Evolutionary conservation across 2,329 filamentous ascomycete species (phyloP).

Genomic region (Ascochyta clinopodiicola): DNA sequence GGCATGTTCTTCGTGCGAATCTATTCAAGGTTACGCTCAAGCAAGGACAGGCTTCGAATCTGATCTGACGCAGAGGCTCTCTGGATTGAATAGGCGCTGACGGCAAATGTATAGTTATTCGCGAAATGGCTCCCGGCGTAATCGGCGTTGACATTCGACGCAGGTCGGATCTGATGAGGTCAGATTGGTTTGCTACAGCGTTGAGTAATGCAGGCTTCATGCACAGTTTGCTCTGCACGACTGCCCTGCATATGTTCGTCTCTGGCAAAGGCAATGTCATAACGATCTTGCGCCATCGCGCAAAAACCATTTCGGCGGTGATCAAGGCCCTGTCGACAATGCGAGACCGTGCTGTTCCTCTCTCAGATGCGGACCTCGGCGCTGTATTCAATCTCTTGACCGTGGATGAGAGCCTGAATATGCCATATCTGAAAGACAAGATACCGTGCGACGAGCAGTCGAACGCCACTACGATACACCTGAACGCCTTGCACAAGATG

Average conservation of each 20-base stretch:
- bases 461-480: slow-evolving; percentile 43
- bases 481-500: slow-evolving; percentile 45
- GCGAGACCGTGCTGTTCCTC: slow-evolving; percentile 30
- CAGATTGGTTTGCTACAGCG: slow-evolving; percentile 47
- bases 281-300: slow-evolving; percentile 43
- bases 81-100: slow-evolving; percentile 24
- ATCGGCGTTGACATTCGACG: slow-evolving; percentile 47
- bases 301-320: slow-evolving; percentile 43
- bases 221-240: slow-evolving; percentile 47
- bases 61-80: not conserved
- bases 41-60: too few species aligned
- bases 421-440: slow-evolving; percentile 30
- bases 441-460: slow-evolving; percentile 34
- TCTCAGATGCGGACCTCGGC: slow-evolving; percentile 48
- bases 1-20: not conserved
- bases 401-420: slow-evolving; percentile 42
- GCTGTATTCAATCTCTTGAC: slow-evolving; percentile 49
- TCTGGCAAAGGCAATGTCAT: slow-evolving; percentile 40
- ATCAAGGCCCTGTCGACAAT: slow-evolving; percentile 38
- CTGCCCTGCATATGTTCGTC: slow-evolving; percentile 44
- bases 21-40: not conserved
- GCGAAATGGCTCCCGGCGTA: slow-evolving; percentile 45
- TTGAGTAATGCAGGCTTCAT: slow-evolving; percentile 46
- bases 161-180: slow-evolving; percentile 44
- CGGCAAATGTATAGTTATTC: slow-evolving; percentile 31